phyloP scores from a whole-genome alignment of 2,329 filamentous ascomycete genomes.

The Trichoderma sp. region DNA sequence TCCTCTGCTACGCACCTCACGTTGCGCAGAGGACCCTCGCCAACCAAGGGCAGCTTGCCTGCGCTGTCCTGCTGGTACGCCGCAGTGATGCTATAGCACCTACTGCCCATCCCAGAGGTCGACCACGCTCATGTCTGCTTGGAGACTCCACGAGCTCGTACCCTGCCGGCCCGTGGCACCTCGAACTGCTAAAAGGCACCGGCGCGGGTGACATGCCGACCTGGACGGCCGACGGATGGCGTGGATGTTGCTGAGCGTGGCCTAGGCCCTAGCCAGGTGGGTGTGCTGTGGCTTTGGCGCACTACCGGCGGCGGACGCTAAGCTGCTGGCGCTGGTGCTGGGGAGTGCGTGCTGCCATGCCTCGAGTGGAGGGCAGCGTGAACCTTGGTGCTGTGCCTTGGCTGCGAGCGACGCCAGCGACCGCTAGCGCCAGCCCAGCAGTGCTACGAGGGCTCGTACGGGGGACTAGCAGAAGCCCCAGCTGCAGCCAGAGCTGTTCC shows the following conservation, averaged over 20 bases:
- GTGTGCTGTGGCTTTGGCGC: slow-evolving; percentile 4
- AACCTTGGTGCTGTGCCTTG: neutral
- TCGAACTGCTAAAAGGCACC: slow-evolving; percentile 2
- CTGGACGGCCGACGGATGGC: slow-evolving; percentile 21
- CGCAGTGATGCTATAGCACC: neutral
- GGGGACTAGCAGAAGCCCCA: neutral
- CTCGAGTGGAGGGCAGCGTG: neutral
- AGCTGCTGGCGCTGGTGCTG: slow-evolving; percentile 10
- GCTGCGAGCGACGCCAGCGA: slow-evolving; percentile 8
- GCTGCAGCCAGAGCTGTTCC: slow-evolving; percentile 17
- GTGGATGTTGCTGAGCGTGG: slow-evolving; percentile 9
- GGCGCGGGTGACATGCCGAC: slow-evolving; percentile 24
- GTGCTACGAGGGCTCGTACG: neutral
- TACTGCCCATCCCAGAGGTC: neutral
- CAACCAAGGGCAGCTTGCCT: neutral
- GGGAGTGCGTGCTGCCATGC: neutral
- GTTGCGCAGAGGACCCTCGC: neutral
- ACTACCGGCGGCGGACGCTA: slow-evolving; percentile 17
- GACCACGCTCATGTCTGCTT: neutral
- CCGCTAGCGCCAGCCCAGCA: slow-evolving; percentile 3
- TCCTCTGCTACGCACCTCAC: neutral
- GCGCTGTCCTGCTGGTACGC: neutral
- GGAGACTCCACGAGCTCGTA: neutral
- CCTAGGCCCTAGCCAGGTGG: slow-evolving; percentile 18
- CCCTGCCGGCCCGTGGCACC: slow-evolving; percentile 22